These are phyloP conservation scores for Ligustrum vulgare DNA, from an alignment of 257 asterid species.

Conservation along the genomic window DNA sequence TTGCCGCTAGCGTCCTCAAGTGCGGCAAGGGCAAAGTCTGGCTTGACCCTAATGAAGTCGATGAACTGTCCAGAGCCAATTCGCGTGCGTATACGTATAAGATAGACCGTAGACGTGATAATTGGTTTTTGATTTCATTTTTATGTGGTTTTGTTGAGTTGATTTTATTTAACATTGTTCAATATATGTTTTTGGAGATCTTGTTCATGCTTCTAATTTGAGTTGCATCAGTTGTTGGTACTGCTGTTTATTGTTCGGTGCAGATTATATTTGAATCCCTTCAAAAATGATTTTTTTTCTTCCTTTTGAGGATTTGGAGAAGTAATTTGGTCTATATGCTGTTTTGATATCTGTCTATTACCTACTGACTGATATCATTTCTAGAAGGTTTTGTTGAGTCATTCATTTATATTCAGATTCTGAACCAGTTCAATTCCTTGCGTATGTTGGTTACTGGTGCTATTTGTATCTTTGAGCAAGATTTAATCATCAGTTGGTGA, in stretches of 20 bases:
- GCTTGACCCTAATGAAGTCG: constrained; percentile 89
- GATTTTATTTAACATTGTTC: not conserved
- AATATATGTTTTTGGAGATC: no score
- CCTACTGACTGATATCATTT: not conserved
- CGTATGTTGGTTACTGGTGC: not conserved
- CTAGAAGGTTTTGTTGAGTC: not conserved
- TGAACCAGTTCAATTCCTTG: not conserved
- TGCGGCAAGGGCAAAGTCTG: constrained; percentile 92
- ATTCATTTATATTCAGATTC: not conserved
- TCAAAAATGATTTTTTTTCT: not conserved
- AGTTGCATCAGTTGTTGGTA: no score
- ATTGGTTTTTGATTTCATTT: not conserved
- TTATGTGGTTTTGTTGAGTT: not conserved
- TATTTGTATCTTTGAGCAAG: not conserved
- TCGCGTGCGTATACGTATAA: constrained; percentile 48
- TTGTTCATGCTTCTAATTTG: no score
- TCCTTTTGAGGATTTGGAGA: not conserved
- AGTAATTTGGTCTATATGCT: not conserved
- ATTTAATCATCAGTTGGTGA: not conserved
- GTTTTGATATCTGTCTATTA: not conserved
- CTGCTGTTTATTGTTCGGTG: not conserved
- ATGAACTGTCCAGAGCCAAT: constrained; percentile 90
- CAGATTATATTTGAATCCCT: not conserved
- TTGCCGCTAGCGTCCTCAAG: constrained; percentile 83
- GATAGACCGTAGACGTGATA: not conserved